phyloP scores from a whole-genome alignment of 1,139 yeast genomes.

The Meyerozyma guilliermondii region DNA sequence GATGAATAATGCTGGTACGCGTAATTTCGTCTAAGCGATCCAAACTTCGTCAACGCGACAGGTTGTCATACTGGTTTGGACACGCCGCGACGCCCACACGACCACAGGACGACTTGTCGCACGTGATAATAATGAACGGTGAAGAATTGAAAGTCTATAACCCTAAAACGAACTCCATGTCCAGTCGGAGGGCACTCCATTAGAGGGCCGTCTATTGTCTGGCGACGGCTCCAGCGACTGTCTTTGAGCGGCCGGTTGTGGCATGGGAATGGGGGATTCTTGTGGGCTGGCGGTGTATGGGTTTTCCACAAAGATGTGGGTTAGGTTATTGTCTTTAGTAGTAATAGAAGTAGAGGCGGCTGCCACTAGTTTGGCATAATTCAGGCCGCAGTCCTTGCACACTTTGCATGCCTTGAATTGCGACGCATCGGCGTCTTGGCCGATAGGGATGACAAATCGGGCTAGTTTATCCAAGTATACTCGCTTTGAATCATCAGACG shows the following conservation, averaged over 20 bases:
- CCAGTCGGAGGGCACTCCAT: conserved; percentile 37
- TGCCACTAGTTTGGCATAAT: conserved; percentile 24
- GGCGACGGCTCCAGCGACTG: conserved; percentile 4
- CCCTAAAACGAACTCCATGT: conserved; percentile 41
- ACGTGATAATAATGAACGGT: neutral
- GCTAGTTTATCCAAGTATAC: conserved; percentile 31
- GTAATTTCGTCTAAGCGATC: neutral
- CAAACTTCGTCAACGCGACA: neutral
- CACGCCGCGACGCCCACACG: neutral
- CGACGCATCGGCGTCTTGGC: conserved; percentile 13
- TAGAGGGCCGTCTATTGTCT: conserved; percentile 9
- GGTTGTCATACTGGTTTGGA: neutral
- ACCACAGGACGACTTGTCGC: neutral
- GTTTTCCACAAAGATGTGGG: conserved; percentile 31
- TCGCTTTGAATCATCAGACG: conserved; percentile 11
- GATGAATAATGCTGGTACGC: neutral
- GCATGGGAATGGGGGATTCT: conserved; percentile 2
- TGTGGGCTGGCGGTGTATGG: conserved; percentile 21
- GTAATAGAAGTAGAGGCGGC: conserved; percentile 20
- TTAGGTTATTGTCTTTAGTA: neutral
- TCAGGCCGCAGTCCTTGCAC: conserved; percentile 35
- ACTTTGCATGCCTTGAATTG: conserved; percentile 27
- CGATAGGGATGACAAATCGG: conserved; percentile 34
- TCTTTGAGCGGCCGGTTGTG: conserved; percentile 5
- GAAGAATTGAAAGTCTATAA: neutral